Evolutionary conservation across 2,329 filamentous ascomycete species (phyloP), one percentile per base, ranked within the genome.

Genomic region (Scopulariopsis brevicaulis): DNA sequence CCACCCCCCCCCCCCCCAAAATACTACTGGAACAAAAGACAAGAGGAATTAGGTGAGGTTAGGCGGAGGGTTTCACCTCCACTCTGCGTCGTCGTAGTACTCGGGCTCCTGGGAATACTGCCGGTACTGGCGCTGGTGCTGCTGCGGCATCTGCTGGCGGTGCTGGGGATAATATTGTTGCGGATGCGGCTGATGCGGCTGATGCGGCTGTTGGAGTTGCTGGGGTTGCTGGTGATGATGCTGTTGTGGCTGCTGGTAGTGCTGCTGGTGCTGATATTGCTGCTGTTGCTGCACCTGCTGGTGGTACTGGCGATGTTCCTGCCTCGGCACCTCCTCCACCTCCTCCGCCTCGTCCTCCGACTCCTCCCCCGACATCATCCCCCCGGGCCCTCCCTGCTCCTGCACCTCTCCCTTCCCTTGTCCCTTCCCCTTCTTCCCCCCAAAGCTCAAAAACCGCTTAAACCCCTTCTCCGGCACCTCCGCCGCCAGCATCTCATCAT

Each of bases 361-460:
- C n/a, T 32, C 28, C 28, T 32, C 28, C 28, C 28, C 8, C 28
- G 28, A 32, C 28, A 32, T 32, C 28, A 32, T 32, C 28, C 28
- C 28, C 8, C 28, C 28, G 28, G 40, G 14, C 15, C 8, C 15
- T n/a, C 15, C 15, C 40, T 46, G 15, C 14, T 46, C 40, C 15
- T n/a, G 40, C 40, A 46, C 8, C 46, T 50, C 46, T 6, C n/a
- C 46, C n/a, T 46, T 34, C 35, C n/a, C 14, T 20, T 46, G 34
- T 14, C 25, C 22, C 14, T 48, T 22, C 37, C 14, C 35, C 50
- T 60, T 58, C 63, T 73, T 74, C 64, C 69, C 73, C 60, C 69
- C 70, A 60, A 78, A 66, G 63, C 76, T 79, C 24, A 79, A 62
- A 43, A 78, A 64, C 59, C 74, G 71, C 68, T 75, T 77, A 58